Conservation (phyloP, 2,329 filamentous ascomycete genomes). For the Cordyceps pruinosa region DNA sequence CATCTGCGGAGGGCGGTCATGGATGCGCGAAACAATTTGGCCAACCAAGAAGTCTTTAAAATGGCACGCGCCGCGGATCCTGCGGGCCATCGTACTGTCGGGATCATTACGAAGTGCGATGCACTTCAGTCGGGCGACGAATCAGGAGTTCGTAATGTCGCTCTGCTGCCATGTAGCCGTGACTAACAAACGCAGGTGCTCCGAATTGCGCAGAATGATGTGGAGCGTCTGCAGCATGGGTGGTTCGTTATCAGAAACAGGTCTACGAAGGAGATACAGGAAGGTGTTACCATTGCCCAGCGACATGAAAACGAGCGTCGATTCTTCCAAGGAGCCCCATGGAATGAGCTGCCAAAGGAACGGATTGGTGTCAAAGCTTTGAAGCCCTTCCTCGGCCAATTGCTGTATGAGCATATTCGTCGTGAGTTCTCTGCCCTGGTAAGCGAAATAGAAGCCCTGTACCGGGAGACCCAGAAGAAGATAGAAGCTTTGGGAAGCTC, state of each 20-base stretch:
- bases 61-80: slow-evolving; percentile 1
- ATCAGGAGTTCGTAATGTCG: not conserved
- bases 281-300: not conserved
- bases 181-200: not conserved
- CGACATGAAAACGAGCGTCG: not conserved
- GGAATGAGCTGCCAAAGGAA: not conserved
- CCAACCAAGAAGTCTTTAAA: slow-evolving; percentile 4
- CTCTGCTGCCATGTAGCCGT: not conserved
- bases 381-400: not conserved
- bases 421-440: not conserved
- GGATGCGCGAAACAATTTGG: slow-evolving; percentile 4
- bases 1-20: not conserved
- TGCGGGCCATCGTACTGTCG: not conserved
- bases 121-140: not conserved
- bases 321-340: not conserved
- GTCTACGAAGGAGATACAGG: slow-evolving; percentile 1
- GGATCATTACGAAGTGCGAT: slow-evolving; percentile 1
- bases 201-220: not conserved
- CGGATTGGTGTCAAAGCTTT: slow-evolving; percentile 3
- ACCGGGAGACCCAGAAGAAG: not conserved
- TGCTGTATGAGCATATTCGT: slow-evolving; percentile 1
- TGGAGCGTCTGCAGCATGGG: not conserved
- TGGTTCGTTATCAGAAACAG: slow-evolving; percentile 2
- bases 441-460: not conserved
- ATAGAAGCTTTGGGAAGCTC: not conserved